Conservation (phyloP, 2,329 filamentous ascomycete species). For the Xylariales sp. region DNA sequence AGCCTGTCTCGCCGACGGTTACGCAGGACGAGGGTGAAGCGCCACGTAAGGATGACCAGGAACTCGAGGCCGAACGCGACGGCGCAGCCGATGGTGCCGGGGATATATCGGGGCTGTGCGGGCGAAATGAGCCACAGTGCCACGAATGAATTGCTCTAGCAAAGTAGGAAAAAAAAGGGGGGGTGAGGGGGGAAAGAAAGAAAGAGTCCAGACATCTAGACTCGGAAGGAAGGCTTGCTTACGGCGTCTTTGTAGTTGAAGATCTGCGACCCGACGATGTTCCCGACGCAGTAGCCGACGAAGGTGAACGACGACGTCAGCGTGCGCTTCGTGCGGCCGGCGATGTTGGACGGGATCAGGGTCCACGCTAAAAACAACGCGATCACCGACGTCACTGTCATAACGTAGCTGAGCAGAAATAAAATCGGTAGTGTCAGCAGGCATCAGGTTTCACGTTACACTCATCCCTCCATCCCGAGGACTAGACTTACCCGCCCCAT, state of each 20-base stretch:
- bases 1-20: conserved; percentile 52
- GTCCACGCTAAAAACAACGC: conserved; percentile 52
- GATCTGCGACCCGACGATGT: conserved; percentile 60
- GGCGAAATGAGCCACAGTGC: no score
- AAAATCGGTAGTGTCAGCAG: no score
- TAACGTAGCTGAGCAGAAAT: conserved; percentile 46
- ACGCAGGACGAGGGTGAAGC: conserved; percentile 54
- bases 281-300: conserved; percentile 60
- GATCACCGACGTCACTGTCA: conserved; percentile 52
- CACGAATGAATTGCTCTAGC: no score
- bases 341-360: conserved; percentile 58
- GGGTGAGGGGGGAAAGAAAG: no score
- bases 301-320: conserved; percentile 59
- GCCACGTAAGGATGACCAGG: conserved; percentile 54
- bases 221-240: conserved; percentile 28
- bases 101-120: conserved; percentile 55
- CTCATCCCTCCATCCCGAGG: no score
- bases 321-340: conserved; percentile 60
- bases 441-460: not conserved
- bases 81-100: conserved; percentile 55
- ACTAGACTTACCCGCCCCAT: conserved; percentile 50
- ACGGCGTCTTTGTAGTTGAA: conserved; percentile 57
- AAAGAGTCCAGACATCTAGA: not conserved
- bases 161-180: no score
- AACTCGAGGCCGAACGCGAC: conserved; percentile 55